Percentiles rank a stretch among this genome's conserved stretches.
Conservation (phyloP, 768 basidiomycete genomes). For the Tulasnella sp. region DNA sequence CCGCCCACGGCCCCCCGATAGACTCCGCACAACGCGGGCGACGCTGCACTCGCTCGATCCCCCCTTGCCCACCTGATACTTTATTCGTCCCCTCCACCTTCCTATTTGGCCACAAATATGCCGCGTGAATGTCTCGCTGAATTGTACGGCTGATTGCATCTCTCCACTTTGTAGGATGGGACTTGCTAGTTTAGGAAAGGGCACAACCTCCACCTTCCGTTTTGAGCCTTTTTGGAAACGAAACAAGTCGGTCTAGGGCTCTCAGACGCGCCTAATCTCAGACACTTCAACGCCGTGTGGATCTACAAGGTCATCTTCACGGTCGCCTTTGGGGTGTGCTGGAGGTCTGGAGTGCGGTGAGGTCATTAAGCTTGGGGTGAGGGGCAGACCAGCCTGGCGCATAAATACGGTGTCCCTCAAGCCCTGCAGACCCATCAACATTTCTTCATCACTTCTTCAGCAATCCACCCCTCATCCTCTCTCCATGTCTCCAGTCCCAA, state of each 20-base stretch:
- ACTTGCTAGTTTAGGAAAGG: neutral
- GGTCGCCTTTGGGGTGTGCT: neutral
- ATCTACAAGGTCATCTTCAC: neutral
- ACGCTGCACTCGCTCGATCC: neutral
- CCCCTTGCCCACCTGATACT: neutral
- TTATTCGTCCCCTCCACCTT: neutral
- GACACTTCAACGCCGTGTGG: neutral
- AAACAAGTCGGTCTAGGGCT: neutral
- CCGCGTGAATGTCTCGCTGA: neutral
- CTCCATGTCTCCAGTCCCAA: constrained; percentile 7
- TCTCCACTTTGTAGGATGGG: neutral
- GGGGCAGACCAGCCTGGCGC: neutral
- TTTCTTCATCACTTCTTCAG: neutral
- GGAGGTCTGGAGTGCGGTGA: neutral
- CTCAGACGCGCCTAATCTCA: neutral
- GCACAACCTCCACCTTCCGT: neutral
- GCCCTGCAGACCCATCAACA: neutral
- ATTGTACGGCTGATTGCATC: neutral
- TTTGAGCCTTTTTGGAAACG: neutral
- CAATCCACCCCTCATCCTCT: neutral
- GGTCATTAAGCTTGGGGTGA: neutral
- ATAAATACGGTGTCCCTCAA: neutral
- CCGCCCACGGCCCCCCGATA: neutral
- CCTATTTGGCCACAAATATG: neutral
- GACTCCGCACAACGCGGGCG: neutral